phyloP scores from a whole-genome alignment of 2,329 filamentous ascomycete species.

The Verticillium nonalfalfae region DNA sequence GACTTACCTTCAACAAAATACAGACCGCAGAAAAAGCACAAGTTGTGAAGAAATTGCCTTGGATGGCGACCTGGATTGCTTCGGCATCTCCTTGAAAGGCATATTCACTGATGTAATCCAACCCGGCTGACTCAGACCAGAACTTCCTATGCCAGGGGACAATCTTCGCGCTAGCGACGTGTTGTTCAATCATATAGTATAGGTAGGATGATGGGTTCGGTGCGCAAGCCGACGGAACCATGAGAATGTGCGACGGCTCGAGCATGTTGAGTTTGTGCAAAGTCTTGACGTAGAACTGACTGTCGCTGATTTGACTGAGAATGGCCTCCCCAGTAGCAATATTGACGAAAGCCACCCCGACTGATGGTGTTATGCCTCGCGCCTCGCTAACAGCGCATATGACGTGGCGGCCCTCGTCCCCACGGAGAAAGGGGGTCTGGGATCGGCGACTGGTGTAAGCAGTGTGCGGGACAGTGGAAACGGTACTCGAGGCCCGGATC shows the following conservation, averaged over 20 bases:
- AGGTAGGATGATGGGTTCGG: slow-evolving; percentile 67
- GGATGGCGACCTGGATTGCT: slow-evolving; percentile 69
- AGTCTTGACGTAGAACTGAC: slow-evolving; percentile 83
- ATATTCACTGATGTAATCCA: slow-evolving; percentile 73
- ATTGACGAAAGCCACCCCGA: slow-evolving; percentile 85
- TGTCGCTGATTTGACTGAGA: slow-evolving; percentile 88
- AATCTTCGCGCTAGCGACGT: slow-evolving; percentile 56
- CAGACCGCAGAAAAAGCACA: slow-evolving; percentile 81
- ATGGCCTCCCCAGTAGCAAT: slow-evolving; percentile 77
- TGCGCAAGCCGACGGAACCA: slow-evolving; percentile 62
- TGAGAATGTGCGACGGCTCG: slow-evolving; percentile 71
- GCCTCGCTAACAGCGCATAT: slow-evolving; percentile 87
- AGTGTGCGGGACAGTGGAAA: slow-evolving; percentile 26
- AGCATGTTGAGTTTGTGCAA: slow-evolving; percentile 81
- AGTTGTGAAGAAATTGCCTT: slow-evolving; percentile 80
- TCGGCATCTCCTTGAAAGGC: slow-evolving; percentile 76
- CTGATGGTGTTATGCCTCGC: slow-evolving; percentile 75
- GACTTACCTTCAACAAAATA: slow-evolving; percentile 4
- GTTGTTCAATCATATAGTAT: slow-evolving; percentile 66
- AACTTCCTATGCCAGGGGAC: slow-evolving; percentile 67
- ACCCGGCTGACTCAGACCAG: slow-evolving; percentile 74
- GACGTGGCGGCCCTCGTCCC: slow-evolving; percentile 57
- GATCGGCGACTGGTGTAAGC: slow-evolving; percentile 36
- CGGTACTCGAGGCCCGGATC: not conserved
- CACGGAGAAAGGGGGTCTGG: slow-evolving; percentile 32